phyloP scores from a whole-genome alignment of 768 basidiomycete species.

The Suillus spraguei region DNA sequence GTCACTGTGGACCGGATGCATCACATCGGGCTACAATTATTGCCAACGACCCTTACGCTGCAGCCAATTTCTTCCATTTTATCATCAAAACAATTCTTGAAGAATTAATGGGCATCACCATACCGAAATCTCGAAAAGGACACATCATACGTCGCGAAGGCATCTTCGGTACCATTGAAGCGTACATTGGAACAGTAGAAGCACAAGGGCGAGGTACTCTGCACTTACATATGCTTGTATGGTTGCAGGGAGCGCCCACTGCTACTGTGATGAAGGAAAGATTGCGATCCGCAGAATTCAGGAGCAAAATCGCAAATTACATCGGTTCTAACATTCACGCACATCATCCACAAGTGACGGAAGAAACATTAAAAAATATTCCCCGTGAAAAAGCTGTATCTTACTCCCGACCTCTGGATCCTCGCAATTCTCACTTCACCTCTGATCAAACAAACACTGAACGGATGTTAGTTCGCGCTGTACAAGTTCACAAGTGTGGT shows the following conservation, averaged over 20 bases:
- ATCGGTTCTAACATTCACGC: background rate
- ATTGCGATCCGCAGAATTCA: too few relatives aligned
- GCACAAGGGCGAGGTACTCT: constrained; percentile 43
- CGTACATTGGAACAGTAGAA: constrained; percentile 37
- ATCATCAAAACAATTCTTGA: constrained; percentile 35
- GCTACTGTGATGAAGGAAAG: background rate
- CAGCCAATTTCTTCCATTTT: constrained; percentile 44
- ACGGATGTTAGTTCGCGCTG: too few relatives aligned
- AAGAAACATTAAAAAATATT: background rate
- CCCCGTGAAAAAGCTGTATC: background rate
- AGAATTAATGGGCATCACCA: constrained; percentile 35
- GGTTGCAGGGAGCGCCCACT: background rate
- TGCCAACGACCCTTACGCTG: constrained; percentile 41
- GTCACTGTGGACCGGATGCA: constrained; percentile 23
- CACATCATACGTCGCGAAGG: constrained; percentile 24
- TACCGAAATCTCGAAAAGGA: constrained; percentile 4
- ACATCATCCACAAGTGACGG: background rate
- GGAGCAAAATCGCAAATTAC: background rate
- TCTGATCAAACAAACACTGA: too few relatives aligned
- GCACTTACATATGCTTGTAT: background rate
- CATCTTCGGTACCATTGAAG: constrained; percentile 25
- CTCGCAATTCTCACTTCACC: background rate
- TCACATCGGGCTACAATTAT: constrained; percentile 28
- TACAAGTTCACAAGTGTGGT: background rate
- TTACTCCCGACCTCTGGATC: background rate